These are phyloP conservation scores for Xerophyta viscosa DNA, from an alignment of 106 monocot genomes.

Conservation along the genomic window DNA sequence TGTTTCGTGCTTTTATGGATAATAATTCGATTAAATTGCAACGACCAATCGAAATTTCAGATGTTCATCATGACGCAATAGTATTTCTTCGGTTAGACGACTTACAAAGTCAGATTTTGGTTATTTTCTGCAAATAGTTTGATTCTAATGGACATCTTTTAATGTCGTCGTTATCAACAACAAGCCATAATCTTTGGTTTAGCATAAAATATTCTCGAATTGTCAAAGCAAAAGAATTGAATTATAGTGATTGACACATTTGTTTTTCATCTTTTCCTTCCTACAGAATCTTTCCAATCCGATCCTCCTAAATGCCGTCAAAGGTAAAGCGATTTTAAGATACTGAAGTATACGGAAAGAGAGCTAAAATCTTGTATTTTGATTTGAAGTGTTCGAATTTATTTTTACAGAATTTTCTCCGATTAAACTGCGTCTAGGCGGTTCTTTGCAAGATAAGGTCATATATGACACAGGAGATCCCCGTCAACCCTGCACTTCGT, in stretches of 20 bases:
- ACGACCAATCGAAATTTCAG: too few species aligned
- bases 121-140: too few species aligned
- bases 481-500: constrained; percentile 33
- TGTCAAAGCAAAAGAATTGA: not conserved
- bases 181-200: too few species aligned
- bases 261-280: constrained; percentile 45
- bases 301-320: constrained; percentile 78
- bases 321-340: constrained; percentile 34
- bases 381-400: not conserved
- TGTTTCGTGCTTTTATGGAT: too few species aligned
- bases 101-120: too few species aligned
- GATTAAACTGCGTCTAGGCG: constrained; percentile 73
- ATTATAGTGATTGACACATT: constrained; percentile 35
- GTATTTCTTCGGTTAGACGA: too few species aligned
- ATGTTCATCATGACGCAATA: too few species aligned
- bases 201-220: too few species aligned
- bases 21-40: too few species aligned
- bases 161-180: too few species aligned
- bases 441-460: constrained; percentile 85
- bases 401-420: constrained; percentile 71
- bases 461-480: constrained; percentile 49
- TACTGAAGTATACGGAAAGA: not conserved
- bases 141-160: too few species aligned
- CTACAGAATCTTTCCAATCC: constrained; percentile 79
- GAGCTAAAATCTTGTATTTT: not conserved